A percentile compares a stretch with the other conserved stretches of the same genome.
These are phyloP conservation scores for Oryza meridionalis DNA, from an alignment of 176 grass and related monocot genomes.

Conservation along the genomic window DNA sequence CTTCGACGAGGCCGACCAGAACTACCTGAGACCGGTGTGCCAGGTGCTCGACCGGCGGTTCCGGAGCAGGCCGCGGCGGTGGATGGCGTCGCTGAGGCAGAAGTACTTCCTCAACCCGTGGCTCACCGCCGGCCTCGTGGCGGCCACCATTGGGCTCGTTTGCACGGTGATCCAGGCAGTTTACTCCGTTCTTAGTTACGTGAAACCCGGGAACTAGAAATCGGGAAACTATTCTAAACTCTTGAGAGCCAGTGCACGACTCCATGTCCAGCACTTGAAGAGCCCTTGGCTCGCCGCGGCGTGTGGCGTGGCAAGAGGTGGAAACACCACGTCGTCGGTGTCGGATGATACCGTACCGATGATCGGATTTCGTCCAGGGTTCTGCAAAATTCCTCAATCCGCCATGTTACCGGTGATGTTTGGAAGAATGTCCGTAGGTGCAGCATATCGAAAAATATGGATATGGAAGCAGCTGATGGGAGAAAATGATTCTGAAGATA, in stretches of 20 bases:
- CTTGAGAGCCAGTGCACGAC: not conserved
- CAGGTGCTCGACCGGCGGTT: not conserved
- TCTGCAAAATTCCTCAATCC: not conserved
- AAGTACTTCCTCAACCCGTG: slow-evolving; percentile 22
- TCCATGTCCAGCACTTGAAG: not conserved
- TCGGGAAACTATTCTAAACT: not conserved
- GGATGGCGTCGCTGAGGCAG: not conserved
- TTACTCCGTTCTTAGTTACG: slow-evolving; percentile 5
- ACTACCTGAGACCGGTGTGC: not conserved
- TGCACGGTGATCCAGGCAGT: not conserved
- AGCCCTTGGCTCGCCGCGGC: not conserved
- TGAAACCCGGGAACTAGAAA: not conserved
- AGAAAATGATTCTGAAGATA: not conserved
- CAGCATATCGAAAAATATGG: not conserved
- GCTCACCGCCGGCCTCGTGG: not conserved
- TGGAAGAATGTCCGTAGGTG: not conserved
- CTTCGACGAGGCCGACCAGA: not conserved
- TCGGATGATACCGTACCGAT: not conserved
- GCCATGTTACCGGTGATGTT: not conserved
- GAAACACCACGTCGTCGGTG: not conserved
- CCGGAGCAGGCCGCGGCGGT: not conserved
- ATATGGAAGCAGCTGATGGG: not conserved
- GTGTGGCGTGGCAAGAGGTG: not conserved
- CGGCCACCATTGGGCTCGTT: not conserved
- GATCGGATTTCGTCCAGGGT: not conserved